Percentiles rank a stretch among this genome's conserved stretches.
Evolutionary conservation across 306 rosid genomes (phyloP).

Genomic region (Acacia melanoxylon): DNA sequence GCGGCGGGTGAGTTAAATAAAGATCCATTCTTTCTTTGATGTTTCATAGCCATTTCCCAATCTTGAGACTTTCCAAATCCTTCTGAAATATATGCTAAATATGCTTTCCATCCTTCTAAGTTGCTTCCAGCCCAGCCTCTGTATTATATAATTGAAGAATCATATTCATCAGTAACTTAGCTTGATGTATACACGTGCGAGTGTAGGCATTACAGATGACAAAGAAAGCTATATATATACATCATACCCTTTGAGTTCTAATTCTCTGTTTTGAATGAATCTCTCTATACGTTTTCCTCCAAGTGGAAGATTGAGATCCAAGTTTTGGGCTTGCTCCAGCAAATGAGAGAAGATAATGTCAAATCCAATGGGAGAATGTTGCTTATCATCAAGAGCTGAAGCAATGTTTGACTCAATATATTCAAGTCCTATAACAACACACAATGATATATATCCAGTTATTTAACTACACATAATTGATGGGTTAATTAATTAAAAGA

Average conservation of each 20-base stretch:
- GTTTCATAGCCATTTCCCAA: slow-evolving; percentile 56
- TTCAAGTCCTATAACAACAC: slow-evolving; percentile 57
- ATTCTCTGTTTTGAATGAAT: background rate
- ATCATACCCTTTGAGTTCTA: background rate
- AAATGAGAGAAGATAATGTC: slow-evolving; percentile 30
- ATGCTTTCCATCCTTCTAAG: slow-evolving; percentile 50
- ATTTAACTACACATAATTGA: background rate
- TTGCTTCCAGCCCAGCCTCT: slow-evolving; percentile 36
- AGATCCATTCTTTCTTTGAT: slow-evolving; percentile 64
- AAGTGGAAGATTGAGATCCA: background rate
- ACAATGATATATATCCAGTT: background rate
- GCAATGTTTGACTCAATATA: slow-evolving; percentile 66
- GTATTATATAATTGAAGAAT: background rate
- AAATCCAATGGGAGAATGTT: slow-evolving; percentile 72
- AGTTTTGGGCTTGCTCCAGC: background rate
- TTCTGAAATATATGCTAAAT: slow-evolving; percentile 56
- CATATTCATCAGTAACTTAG: background rate
- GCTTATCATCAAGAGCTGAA: slow-evolving; percentile 61
- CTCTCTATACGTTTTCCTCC: background rate
- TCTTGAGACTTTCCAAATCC: slow-evolving; percentile 47
- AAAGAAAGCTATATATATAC: background rate
- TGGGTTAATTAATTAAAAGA: background rate
- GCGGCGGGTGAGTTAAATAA: slow-evolving; percentile 56
- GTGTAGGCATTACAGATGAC: background rate
- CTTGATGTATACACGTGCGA: background rate